Percentiles rank a stretch among this genome's conserved stretches.
These are phyloP conservation scores for Zanthoxylum bungeanum DNA, from an alignment of 345 rosid species.

Conservation along the genomic window DNA sequence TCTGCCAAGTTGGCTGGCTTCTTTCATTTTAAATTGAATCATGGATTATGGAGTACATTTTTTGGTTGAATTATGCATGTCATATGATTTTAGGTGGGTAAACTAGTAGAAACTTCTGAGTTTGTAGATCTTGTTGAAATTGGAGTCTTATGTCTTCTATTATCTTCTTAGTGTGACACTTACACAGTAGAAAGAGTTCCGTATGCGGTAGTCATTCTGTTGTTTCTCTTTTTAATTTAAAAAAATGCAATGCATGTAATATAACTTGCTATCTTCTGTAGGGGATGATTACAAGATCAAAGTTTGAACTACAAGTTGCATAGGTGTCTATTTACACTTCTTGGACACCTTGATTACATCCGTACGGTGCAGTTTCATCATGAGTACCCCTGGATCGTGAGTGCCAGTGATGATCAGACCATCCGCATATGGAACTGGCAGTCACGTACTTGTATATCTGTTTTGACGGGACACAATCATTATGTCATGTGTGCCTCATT, in stretches of 20 bases:
- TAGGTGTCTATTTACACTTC: slow-evolving; percentile 88
- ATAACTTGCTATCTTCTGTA: slow-evolving; percentile 32
- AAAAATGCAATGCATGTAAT: neutral
- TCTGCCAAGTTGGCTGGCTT: neutral
- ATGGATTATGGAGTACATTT: too few species aligned
- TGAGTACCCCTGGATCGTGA: slow-evolving; percentile 97
- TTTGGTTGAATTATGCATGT: neutral
- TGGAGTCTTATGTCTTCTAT: neutral
- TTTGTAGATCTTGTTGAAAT: neutral
- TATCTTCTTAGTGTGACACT: neutral
- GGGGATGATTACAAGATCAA: slow-evolving; percentile 98
- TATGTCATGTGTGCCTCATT: slow-evolving; percentile 99
- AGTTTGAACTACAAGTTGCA: slow-evolving; percentile 93
- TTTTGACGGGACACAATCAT: slow-evolving; percentile 94
- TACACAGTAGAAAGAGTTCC: neutral
- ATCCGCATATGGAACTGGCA: slow-evolving; percentile 99
- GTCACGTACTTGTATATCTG: slow-evolving; percentile 91
- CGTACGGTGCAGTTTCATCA: slow-evolving; percentile 98
- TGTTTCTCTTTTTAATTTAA: neutral
- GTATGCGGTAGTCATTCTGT: neutral
- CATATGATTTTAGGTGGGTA: neutral
- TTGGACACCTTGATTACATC: slow-evolving; percentile 95
- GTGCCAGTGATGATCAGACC: slow-evolving; percentile 99
- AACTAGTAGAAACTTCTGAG: neutral
- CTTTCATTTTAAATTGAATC: neutral